Evolutionary conservation across 257 asterid genomes (phyloP).

Genomic region (Verbascum thapsus): DNA sequence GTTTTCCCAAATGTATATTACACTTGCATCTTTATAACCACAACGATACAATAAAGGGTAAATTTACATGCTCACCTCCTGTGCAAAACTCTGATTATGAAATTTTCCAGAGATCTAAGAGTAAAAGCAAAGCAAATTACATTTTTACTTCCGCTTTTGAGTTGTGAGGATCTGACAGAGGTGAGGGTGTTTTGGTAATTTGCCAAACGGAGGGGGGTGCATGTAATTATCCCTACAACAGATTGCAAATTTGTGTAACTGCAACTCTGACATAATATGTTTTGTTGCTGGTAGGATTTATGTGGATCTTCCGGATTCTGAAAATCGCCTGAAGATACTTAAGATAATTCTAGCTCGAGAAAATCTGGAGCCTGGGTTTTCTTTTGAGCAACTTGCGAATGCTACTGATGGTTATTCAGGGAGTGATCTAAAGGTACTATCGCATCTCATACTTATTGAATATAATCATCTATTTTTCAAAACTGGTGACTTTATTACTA

Average conservation of each 20-base stretch:
- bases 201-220: too few relatives aligned
- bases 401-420: conserved; percentile 98
- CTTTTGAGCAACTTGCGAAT: conserved; percentile 81
- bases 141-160: too few relatives aligned
- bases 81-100: too few relatives aligned
- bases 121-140: too few relatives aligned
- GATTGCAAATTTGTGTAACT: background rate
- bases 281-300: conserved; percentile 66
- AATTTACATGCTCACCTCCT: too few relatives aligned
- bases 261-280: conserved; percentile 23
- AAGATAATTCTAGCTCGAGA: conserved; percentile 80
- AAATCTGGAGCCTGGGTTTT: conserved; percentile 67
- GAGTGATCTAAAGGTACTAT: conserved; percentile 89
- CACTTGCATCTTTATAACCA: conserved; percentile 1
- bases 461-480: too few relatives aligned
- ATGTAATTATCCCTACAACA: background rate
- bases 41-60: background rate
- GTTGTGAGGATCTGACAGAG: too few relatives aligned
- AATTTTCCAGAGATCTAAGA: too few relatives aligned
- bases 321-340: conserved; percentile 82
- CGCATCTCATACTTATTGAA: conserved; percentile 22
- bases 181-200: too few relatives aligned
- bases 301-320: conserved; percentile 95
- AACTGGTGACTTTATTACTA: too few relatives aligned
- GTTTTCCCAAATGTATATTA: background rate